Conservation (phyloP, 768 basidiomycete species). For the Mycena pura region DNA sequence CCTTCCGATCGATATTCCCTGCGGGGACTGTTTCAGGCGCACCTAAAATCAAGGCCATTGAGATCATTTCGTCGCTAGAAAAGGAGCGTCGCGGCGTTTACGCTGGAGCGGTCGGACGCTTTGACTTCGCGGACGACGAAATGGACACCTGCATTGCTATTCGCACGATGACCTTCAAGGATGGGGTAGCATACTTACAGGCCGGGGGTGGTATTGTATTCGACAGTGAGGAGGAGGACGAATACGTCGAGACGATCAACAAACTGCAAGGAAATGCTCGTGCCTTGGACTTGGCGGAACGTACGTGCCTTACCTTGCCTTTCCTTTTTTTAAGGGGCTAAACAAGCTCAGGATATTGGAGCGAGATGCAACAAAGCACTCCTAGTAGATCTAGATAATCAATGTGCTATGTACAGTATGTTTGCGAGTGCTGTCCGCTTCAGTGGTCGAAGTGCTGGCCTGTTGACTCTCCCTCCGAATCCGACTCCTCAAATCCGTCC, state of each 20-base stretch:
- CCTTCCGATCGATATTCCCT: slow-evolving; percentile 98
- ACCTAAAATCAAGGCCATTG: slow-evolving; percentile 98
- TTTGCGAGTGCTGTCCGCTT: no score
- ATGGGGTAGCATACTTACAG: slow-evolving; percentile 89
- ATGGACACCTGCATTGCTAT: slow-evolving; percentile 99
- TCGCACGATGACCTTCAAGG: slow-evolving; percentile 96
- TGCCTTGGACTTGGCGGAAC: slow-evolving; percentile 87
- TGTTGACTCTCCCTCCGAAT: slow-evolving; percentile 1
- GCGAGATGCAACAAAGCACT: slow-evolving; percentile 39
- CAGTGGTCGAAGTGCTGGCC: slow-evolving; percentile 16
- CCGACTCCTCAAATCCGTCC: not conserved
- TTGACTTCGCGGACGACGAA: slow-evolving; percentile 92
- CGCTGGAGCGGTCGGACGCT: slow-evolving; percentile 97
- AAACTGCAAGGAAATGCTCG: slow-evolving; percentile 88
- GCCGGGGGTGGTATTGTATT: slow-evolving; percentile 98
- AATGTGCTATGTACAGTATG: not conserved
- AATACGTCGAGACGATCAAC: slow-evolving; percentile 94
- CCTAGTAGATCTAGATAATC: slow-evolving; percentile 23
- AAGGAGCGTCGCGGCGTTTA: slow-evolving; percentile 92
- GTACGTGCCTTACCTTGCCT: slow-evolving; percentile 54
- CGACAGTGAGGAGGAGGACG: slow-evolving; percentile 97
- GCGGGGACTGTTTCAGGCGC: slow-evolving; percentile 99
- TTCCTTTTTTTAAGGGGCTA: slow-evolving; percentile 27
- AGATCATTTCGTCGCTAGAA: slow-evolving; percentile 87
- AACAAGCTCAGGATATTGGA: slow-evolving; percentile 66